Base-by-base conservation (phyloP, 2,329 filamentous ascomycete genomes). In the Xylariaceae sp. region DNA sequence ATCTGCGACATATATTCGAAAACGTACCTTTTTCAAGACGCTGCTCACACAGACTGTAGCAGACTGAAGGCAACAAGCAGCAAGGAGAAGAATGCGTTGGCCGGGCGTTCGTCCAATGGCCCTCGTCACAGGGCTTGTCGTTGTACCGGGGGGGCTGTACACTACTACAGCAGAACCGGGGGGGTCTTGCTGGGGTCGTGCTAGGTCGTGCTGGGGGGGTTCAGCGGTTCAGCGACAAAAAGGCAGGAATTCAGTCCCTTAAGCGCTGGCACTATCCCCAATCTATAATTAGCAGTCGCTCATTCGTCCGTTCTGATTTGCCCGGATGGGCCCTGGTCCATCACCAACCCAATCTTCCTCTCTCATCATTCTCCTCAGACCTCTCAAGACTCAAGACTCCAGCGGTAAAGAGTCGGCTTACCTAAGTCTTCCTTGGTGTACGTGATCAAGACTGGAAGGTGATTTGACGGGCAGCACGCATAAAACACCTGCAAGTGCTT, bases 271-370 rank as follows among this genome's bases (percentile, higher is more conserved):
- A 50, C 54, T 51, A 51, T 51, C 38, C 48, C 44, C 40, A 41
- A 40, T 50, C 48, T 57, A 57, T 53, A 47, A 52, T 57, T 57
- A 57, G 54, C 51, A 50, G 52, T 52, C 54, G 50, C 48, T 53
- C 51, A 46, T 48, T 51, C 46, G 40, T 42, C 28, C 16, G 24
- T 34, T 34, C 16, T 34, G 43, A 40, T 46, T 45, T 50, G 48
- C 50, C 31, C 16, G 31, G 43, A 40, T 46, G 43, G 48, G 48
- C 50, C 32, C 48, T 51, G 39, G 47, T 46, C 36, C 15, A 35
- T 47, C 36, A 44, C 40, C 38, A 41, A 42, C 28, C 31, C 32
- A 28, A 31, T 26, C 29, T n/a, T n/a, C n/a, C n/a, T n/a, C n/a
- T n/a, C n/a, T n/a, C 32, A 38, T 34, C 38, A n/a, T 14, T 34